Base-by-base conservation (phyloP, 2,329 filamentous ascomycete genomes). In the Venturia nashicola region DNA sequence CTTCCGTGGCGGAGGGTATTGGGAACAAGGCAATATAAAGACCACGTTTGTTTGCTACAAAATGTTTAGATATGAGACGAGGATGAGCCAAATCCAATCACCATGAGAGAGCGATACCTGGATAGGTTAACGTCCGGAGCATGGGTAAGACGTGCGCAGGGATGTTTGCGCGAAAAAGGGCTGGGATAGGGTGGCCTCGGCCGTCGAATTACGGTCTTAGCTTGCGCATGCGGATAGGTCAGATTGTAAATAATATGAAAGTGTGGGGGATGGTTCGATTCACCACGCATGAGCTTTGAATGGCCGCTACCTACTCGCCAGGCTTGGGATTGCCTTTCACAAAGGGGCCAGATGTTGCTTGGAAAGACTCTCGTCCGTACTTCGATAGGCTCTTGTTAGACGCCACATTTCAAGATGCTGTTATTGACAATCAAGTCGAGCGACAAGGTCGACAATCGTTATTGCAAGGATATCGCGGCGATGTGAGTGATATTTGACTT, bases 171-270 rank as follows among this genome's bases (percentile, higher is more conserved):
- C 39, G 11, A 39, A 43, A 42, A 8, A 42, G 42, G 5, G 36
- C 59, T 60, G 59, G 59, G 36, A 60, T 42, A 60, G 59, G 59
- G 39, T 44, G 59, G 59, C 59, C 59, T 43, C 59, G 59, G 59
- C 14, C n/a, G 32, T 57, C 32, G 32, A 57, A 57, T 57, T 57
- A 36, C 51, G 51, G 51, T 57, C 51, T 36, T 36, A 55, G 27
- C 18, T 18, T 36, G 51, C 51, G 51, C 51, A 36, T 57, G 51
- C 51, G 51, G 51, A 36, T 27, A 27, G 27, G 27, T 27, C 27
- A 57, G 39, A 27, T 9, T 14, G 51, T 36, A 34, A 57, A 32
- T 6, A 12, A 55, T 18, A 57, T 36, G 27, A 32, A 2, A 57
- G 18, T 16, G 8, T 5, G 51, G 14, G 6, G 32, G 27, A 36